Conservation (phyloP, 2,329 filamentous ascomycete genomes). For the Cladosporium sp. region DNA sequence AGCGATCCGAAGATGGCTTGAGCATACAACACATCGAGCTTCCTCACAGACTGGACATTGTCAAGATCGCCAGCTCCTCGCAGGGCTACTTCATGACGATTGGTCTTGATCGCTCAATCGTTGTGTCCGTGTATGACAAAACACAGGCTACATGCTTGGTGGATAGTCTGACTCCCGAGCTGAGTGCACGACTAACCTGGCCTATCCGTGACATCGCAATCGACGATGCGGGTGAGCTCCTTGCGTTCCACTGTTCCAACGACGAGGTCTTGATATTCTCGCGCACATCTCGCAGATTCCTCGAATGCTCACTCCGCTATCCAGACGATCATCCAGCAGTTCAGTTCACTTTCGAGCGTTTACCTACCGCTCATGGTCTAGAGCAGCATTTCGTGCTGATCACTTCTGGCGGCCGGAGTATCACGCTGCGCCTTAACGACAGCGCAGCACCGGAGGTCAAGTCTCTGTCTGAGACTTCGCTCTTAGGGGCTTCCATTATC, state of each 20-base stretch:
- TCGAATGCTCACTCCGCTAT: slow-evolving; percentile 57
- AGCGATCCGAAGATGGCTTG: slow-evolving; percentile 56
- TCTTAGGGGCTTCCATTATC: slow-evolving; percentile 32
- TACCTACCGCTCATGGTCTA: slow-evolving; percentile 35
- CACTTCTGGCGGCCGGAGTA: slow-evolving; percentile 64
- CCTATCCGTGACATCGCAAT: slow-evolving; percentile 60
- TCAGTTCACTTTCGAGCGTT: slow-evolving; percentile 64
- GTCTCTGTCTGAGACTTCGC: slow-evolving; percentile 28
- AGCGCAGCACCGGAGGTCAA: neutral
- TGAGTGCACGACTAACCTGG: slow-evolving; percentile 33
- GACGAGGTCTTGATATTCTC: slow-evolving; percentile 66
- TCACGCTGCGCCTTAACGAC: neutral
- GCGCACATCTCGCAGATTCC: slow-evolving; percentile 59
- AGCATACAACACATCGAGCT: slow-evolving; percentile 62
- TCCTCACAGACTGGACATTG: slow-evolving; percentile 70
- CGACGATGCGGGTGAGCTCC: slow-evolving; percentile 64
- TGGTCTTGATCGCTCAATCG: slow-evolving; percentile 69
- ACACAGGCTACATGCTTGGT: slow-evolving; percentile 27
- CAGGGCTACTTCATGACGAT: slow-evolving; percentile 69
- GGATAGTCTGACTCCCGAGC: slow-evolving; percentile 25
- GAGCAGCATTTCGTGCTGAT: slow-evolving; percentile 59
- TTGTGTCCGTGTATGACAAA: slow-evolving; percentile 30
- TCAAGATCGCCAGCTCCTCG: slow-evolving; percentile 62
- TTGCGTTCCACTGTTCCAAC: slow-evolving; percentile 65
- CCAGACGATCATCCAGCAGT: slow-evolving; percentile 61